phyloP scores from a whole-genome alignment of 2,329 filamentous ascomycete genomes.

The Talaromyces sp. region DNA sequence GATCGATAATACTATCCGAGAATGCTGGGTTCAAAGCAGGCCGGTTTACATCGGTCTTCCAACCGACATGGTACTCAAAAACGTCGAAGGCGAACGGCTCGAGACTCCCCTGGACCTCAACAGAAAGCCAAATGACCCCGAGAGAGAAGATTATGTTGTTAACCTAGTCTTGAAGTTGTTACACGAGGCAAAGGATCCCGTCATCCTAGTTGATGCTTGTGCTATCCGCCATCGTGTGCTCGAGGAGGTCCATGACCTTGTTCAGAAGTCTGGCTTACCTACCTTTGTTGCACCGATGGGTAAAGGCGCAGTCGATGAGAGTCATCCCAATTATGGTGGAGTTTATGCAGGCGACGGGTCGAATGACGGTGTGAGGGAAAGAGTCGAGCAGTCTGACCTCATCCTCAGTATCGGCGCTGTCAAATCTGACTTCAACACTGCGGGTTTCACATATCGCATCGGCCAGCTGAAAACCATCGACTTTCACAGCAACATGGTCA shows the following conservation, averaged over 20 bases:
- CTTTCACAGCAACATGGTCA: slow-evolving; percentile 68
- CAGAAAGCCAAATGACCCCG: slow-evolving; percentile 60
- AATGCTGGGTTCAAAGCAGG: slow-evolving; percentile 49
- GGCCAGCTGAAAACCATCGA: slow-evolving; percentile 74
- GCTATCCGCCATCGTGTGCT: slow-evolving; percentile 69
- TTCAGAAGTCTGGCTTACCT: slow-evolving; percentile 67
- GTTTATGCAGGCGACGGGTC: slow-evolving; percentile 77
- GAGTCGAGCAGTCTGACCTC: slow-evolving; percentile 37
- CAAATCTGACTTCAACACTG: slow-evolving; percentile 46
- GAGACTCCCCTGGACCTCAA: slow-evolving; percentile 61
- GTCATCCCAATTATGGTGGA: slow-evolving; percentile 65
- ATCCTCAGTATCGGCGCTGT: slow-evolving; percentile 37
- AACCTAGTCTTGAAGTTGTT: slow-evolving; percentile 68
- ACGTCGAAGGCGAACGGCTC: slow-evolving; percentile 66
- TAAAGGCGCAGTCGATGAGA: slow-evolving; percentile 74
- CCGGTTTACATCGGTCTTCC: slow-evolving; percentile 55
- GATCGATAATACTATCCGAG: slow-evolving; percentile 49
- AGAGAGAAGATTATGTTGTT: slow-evolving; percentile 71
- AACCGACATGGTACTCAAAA: slow-evolving; percentile 56
- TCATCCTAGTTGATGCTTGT: slow-evolving; percentile 75
- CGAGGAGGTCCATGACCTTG: slow-evolving; percentile 63
- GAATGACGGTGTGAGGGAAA: slow-evolving; percentile 41
- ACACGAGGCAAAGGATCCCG: slow-evolving; percentile 63
- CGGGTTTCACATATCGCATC: slow-evolving; percentile 75
- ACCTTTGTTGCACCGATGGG: slow-evolving; percentile 83